These are phyloP conservation scores for Protomyces arabidopsidicola DNA, from an alignment of 1,139 yeast genomes.

Conservation along the genomic window DNA sequence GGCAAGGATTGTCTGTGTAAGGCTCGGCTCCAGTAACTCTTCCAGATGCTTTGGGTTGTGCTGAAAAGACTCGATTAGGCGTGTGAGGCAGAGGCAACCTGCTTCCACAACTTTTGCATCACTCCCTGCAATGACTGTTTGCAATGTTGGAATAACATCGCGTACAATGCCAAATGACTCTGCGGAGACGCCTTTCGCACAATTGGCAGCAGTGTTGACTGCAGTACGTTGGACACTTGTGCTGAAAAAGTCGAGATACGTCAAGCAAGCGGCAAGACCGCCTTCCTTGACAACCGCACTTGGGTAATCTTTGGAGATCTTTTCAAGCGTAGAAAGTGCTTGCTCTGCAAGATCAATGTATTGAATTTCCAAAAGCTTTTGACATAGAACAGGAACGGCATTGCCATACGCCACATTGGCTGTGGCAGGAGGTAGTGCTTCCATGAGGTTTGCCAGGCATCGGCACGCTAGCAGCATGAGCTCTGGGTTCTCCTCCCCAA, in stretches of 20 bases:
- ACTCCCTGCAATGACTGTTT: conserved; percentile 56
- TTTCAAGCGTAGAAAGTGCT: conserved; percentile 55
- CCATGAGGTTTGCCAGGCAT: conserved; percentile 75
- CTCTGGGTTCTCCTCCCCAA: conserved; percentile 48
- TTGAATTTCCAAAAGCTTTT: conserved; percentile 66
- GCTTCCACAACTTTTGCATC: conserved; percentile 65
- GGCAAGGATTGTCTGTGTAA: conserved; percentile 39
- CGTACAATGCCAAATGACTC: conserved; percentile 49
- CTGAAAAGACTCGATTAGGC: conserved; percentile 55
- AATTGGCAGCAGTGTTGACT: conserved; percentile 67
- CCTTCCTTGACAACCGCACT: conserved; percentile 45
- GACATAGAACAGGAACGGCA: conserved; percentile 62
- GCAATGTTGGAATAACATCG: conserved; percentile 58
- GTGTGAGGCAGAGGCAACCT: conserved; percentile 63
- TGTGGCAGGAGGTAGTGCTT: conserved; percentile 65
- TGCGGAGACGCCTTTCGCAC: conserved; percentile 53
- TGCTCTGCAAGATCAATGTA: conserved; percentile 92
- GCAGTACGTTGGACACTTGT: conserved; percentile 86
- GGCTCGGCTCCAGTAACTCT: conserved; percentile 43
- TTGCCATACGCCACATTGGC: conserved; percentile 62
- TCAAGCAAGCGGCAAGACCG: conserved; percentile 63
- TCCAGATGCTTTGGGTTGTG: conserved; percentile 48
- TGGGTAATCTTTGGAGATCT: conserved; percentile 42
- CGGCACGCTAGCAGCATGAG: conserved; percentile 79
- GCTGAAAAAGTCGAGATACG: conserved; percentile 81